A percentile compares a stretch with the other conserved stretches of the same genome.
phyloP scores from a whole-genome alignment of 1,284 basidiomycete species.

The Leccinum griseonigrum region DNA sequence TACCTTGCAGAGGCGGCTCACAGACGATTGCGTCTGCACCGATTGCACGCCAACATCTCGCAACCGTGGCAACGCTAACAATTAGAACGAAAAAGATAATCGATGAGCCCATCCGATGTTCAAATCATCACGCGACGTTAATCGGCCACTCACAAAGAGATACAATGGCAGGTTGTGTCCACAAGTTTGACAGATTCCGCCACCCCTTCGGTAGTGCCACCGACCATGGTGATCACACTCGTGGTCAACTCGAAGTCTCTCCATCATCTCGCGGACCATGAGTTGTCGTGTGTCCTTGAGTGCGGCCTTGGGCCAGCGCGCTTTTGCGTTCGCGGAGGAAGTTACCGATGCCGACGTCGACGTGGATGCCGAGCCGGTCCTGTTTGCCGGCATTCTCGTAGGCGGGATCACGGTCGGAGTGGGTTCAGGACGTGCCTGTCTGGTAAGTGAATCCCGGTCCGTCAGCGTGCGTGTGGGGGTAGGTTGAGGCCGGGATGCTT shows the following conservation, averaged over 20 bases:
- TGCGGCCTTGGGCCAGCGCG: background rate
- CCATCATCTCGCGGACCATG: constrained; percentile 33
- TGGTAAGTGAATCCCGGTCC: background rate
- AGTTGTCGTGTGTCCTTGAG: constrained; percentile 8
- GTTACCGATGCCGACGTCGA: background rate
- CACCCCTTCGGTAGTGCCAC: constrained; percentile 32
- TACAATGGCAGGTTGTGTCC: constrained; percentile 27
- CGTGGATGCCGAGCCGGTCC: background rate
- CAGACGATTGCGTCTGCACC: constrained; percentile 35
- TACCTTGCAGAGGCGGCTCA: constrained; percentile 7
- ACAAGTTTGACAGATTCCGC: constrained; percentile 37
- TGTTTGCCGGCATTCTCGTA: background rate
- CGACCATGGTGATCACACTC: constrained; percentile 36
- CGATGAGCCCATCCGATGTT: background rate
- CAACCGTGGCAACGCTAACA: constrained; percentile 36
- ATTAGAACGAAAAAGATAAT: background rate
- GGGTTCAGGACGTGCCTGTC: background rate
- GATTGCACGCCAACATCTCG: constrained; percentile 30
- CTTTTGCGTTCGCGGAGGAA: background rate
- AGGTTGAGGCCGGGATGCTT: background rate
- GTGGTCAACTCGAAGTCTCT: constrained; percentile 36
- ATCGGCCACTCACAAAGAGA: constrained; percentile 34
- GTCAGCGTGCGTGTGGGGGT: background rate
- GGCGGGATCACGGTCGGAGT: background rate
- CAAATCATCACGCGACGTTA: background rate